These are phyloP conservation scores for Sclerotinia trifoliorum DNA, from an alignment of 2,329 filamentous ascomycete species.

Conservation along the genomic window DNA sequence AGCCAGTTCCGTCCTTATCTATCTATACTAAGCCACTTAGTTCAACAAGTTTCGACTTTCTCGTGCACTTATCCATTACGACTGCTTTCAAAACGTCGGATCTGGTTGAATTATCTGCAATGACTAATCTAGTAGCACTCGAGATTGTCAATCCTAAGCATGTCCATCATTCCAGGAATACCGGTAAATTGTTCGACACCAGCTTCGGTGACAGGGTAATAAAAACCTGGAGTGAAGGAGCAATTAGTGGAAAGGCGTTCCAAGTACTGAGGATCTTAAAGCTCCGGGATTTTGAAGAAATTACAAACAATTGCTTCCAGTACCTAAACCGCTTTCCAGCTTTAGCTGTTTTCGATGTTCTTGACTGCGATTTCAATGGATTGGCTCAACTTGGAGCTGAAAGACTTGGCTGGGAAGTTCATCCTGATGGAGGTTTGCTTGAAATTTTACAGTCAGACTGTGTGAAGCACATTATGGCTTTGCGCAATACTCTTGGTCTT, in stretches of 20 bases:
- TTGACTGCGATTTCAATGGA: slow-evolving; percentile 31
- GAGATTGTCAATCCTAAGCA: slow-evolving; percentile 34
- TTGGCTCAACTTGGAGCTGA: slow-evolving; percentile 22
- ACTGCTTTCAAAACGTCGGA: slow-evolving; percentile 31
- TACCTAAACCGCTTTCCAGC: slow-evolving; percentile 38
- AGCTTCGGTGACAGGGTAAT: slow-evolving; percentile 35
- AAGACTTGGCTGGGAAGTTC: slow-evolving; percentile 33
- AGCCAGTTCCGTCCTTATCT: slow-evolving; percentile 30
- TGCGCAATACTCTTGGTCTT: slow-evolving; percentile 23
- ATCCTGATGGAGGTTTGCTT: slow-evolving; percentile 25
- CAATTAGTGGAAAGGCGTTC: slow-evolving; percentile 34
- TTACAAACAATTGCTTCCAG: slow-evolving; percentile 36
- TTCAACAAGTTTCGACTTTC: slow-evolving; percentile 37
- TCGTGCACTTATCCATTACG: slow-evolving; percentile 39
- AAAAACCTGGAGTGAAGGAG: slow-evolving; percentile 38
- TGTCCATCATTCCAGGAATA: neutral
- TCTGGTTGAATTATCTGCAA: slow-evolving; percentile 36
- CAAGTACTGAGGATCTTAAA: slow-evolving; percentile 38
- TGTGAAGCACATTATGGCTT: slow-evolving; percentile 27
- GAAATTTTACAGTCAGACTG: slow-evolving; percentile 31
- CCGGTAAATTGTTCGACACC: neutral
- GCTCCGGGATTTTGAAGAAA: slow-evolving; percentile 35
- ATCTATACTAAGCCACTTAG: slow-evolving; percentile 35
- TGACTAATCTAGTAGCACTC: slow-evolving; percentile 38
- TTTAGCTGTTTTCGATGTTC: slow-evolving; percentile 38